Evolutionary conservation across 352 stramenopile genomes (phyloP).

Genomic region (Stephanocyclus meneghinianus): DNA sequence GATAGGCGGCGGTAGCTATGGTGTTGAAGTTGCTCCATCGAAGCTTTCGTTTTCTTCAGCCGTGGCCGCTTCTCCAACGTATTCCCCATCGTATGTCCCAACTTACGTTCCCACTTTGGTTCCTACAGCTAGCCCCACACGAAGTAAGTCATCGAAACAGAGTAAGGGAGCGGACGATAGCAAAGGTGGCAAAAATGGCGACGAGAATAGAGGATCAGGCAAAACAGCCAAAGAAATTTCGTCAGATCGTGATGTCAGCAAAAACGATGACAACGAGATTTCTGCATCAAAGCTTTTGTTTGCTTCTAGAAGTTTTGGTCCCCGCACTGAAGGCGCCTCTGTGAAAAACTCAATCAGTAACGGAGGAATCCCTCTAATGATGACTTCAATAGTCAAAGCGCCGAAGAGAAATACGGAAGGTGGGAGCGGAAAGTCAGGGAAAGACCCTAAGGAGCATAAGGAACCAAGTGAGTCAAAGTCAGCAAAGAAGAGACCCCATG

Average conservation of each 20-base stretch:
- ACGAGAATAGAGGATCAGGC: not conserved
- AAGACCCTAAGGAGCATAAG: conserved; percentile 7
- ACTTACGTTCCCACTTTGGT: not conserved
- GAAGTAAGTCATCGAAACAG: not conserved
- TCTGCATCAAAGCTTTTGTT: not conserved
- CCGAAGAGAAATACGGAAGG: not conserved
- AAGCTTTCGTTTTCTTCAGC: too few species aligned
- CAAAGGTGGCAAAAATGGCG: too few species aligned
- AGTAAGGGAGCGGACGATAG: not conserved
- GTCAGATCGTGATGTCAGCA: not conserved
- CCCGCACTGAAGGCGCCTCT: not conserved
- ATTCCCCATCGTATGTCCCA: not conserved
- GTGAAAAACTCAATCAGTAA: not conserved
- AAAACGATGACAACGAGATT: not conserved
- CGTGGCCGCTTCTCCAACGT: not conserved
- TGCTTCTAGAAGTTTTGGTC: not conserved
- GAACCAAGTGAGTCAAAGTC: not conserved
- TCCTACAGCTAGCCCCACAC: not conserved
- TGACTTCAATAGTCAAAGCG: not conserved
- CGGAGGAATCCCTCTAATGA: not conserved
- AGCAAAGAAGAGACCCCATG: not conserved
- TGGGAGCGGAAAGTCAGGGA: not conserved
- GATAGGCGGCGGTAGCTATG: too few species aligned
- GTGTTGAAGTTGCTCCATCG: too few species aligned
- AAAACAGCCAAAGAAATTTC: not conserved